A percentile compares a stretch with the other conserved stretches of the same genome.
Evolutionary conservation across 1,284 basidiomycete genomes (phyloP).

Genomic region (Uromyces viciae-fabae): DNA sequence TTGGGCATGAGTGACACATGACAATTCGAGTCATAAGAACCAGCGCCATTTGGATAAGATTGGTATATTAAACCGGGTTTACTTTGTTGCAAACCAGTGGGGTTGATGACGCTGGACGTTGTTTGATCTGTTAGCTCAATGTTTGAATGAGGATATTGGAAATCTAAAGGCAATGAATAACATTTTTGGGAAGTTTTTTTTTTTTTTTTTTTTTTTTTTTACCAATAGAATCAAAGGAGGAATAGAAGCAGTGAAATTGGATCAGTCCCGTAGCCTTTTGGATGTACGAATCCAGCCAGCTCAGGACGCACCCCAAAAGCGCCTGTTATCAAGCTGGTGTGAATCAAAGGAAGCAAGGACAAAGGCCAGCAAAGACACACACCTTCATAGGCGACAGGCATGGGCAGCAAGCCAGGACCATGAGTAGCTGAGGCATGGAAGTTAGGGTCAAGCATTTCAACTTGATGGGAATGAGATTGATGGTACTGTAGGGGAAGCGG

Average conservation of each 20-base stretch:
- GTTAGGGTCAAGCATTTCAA: constrained; percentile 11
- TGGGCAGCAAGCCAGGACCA: constrained; percentile 21
- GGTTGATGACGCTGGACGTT: background rate
- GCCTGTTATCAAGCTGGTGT: background rate
- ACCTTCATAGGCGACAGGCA: constrained; percentile 42
- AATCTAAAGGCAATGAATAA: background rate
- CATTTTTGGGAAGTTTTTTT: background rate
- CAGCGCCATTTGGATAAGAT: constrained; percentile 1
- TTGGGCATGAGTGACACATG: background rate
- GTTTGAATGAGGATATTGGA: constrained; percentile 6
- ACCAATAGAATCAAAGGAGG: no score
- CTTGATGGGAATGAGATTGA: background rate
- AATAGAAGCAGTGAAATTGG: background rate
- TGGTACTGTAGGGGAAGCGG: background rate
- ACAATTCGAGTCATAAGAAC: background rate
- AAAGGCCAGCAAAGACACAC: constrained; percentile 18
- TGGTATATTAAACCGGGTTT: constrained; percentile 12
- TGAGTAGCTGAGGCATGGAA: constrained; percentile 18
- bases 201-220: no score
- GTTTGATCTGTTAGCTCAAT: background rate
- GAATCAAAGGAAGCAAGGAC: background rate
- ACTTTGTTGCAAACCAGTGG: background rate
- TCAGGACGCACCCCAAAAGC: constrained; percentile 29
- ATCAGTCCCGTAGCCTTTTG: background rate
- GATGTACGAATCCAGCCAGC: constrained; percentile 1